Evolutionary conservation across 768 basidiomycete genomes (phyloP).

Genomic region (Clathrus columnatus): DNA sequence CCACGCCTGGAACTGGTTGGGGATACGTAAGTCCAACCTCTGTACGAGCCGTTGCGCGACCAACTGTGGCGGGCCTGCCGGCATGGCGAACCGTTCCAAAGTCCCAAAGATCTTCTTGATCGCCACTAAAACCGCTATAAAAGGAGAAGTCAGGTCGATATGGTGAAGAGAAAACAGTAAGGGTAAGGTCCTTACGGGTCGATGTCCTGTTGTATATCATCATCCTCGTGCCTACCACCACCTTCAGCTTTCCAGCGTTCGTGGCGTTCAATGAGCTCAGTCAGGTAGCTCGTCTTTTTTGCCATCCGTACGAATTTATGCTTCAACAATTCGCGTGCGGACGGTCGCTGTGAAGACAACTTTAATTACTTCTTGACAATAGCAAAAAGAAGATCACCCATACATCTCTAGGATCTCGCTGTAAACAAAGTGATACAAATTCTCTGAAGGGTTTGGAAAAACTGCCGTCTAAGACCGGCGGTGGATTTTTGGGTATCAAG

Average conservation of each 20-base stretch:
- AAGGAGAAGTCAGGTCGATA: slow-evolving; percentile 4
- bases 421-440: slow-evolving; percentile 87
- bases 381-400: slow-evolving; percentile 18
- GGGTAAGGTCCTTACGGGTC: slow-evolving; percentile 49
- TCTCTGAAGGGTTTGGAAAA: slow-evolving; percentile 93
- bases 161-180: background rate
- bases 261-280: slow-evolving; percentile 90
- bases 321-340: slow-evolving; percentile 90
- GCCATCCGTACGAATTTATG: slow-evolving; percentile 95
- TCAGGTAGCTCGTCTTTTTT: slow-evolving; percentile 89
- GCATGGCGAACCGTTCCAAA: slow-evolving; percentile 91
- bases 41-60: slow-evolving; percentile 42
- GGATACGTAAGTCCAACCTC: slow-evolving; percentile 11
- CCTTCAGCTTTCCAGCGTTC: slow-evolving; percentile 92
- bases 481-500: slow-evolving; percentile 95
- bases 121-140: slow-evolving; percentile 44
- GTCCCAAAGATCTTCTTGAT: slow-evolving; percentile 80
- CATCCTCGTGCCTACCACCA: slow-evolving; percentile 65
- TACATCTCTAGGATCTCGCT: slow-evolving; percentile 89
- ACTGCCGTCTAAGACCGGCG: slow-evolving; percentile 79
- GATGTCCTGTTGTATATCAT: slow-evolving; percentile 49
- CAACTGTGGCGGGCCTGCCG: slow-evolving; percentile 50
- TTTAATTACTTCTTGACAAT: slow-evolving; percentile 13
- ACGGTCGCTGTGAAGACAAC: slow-evolving; percentile 56
- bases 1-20: background rate